Evolutionary conservation across 2,329 filamentous ascomycete species (phyloP), one percentile per base, ranked within the genome.

Genomic region (Acephala macrosclerotiorum): DNA sequence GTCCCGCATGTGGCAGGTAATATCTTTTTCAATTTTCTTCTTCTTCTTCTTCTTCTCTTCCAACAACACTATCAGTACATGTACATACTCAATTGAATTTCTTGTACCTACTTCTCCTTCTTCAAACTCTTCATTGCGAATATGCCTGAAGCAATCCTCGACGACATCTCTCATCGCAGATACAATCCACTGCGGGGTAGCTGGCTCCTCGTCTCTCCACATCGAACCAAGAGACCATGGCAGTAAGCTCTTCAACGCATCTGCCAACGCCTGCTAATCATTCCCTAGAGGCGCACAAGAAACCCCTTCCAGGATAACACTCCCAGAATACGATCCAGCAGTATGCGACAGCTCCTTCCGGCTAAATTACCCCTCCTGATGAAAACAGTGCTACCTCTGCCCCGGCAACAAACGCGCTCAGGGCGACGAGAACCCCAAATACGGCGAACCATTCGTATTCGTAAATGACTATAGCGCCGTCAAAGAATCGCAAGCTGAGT

Each of bases 401-500:
- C 96, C 96, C 0, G 89, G 94, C 42, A 99, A 99, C 78, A 85
- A 91, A 71, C 90, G 96, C 64, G 96, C 96, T 3, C 89, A 93
- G 73, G 96, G 96, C 63, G 93, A 96, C 75, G 78, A 79, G 66
- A 99, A 99, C 75, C 95, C 96, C 1, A 84, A 91, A 61, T 99
- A 98, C 77, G 85, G 91, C 60, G 88, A 88, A 74, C 97, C 94
- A 0, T 98, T 96, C 77, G 91, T 95, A 45, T 99, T 99, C 75
- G 91, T 98, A 72, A 99, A 99, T 75, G 96, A 99, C 78, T 99
- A 96, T 80, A 96, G 93, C 75, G 96, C 96, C 1, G 95, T 99
- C 59, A 97, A 97, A 80, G 94, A 97, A 80, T 85, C 92, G 69
- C 96, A 99, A 79, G 89, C 90, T 35, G 89, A 92, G 57, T 99